A percentile compares a stretch with the other conserved stretches of the same genome.
phyloP scores from a whole-genome alignment of 1,284 basidiomycete genomes.

The Rhodotorula glutinis region DNA sequence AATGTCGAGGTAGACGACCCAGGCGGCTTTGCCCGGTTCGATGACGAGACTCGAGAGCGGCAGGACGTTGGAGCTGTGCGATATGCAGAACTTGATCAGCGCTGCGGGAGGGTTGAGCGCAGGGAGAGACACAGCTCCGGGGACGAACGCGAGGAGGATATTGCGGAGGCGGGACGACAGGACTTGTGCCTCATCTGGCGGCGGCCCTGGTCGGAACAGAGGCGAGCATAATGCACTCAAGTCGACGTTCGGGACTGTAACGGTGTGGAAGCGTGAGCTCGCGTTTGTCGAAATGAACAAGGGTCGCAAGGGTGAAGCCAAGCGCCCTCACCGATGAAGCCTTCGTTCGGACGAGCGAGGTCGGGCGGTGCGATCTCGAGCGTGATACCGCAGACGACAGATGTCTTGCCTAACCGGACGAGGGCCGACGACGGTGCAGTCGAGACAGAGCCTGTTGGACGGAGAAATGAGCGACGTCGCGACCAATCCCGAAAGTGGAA shows the following conservation, averaged over 20 bases:
- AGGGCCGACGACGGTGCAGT: conserved; percentile 87
- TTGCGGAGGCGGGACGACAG: conserved; percentile 78
- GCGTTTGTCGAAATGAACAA: too few species aligned
- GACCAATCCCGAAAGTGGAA: too few species aligned
- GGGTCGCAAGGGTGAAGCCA: too few species aligned
- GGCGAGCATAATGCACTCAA: conserved; percentile 88
- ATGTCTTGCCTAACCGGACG: conserved; percentile 83
- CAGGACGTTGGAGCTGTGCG: conserved; percentile 63
- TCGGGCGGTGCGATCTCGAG: conserved; percentile 90
- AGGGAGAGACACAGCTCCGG: too few species aligned
- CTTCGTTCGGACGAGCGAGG: conserved; percentile 66
- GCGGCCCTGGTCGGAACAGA: conserved; percentile 90
- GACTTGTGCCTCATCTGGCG: conserved; percentile 83
- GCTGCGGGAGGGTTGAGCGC: too few species aligned
- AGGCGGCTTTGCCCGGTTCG: conserved; percentile 71
- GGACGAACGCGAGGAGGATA: conserved; percentile 62
- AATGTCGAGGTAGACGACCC: conserved; percentile 89
- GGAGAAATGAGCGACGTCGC: too few species aligned
- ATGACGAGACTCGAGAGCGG: conserved; percentile 72
- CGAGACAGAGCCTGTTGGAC: conserved; percentile 71
- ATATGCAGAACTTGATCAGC: neutral
- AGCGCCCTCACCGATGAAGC: conserved; percentile 69
- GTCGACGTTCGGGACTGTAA: conserved; percentile 76
- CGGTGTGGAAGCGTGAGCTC: too few species aligned
- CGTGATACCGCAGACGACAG: conserved; percentile 87